These are phyloP conservation scores for Boletus coccyginus DNA, from an alignment of 768 basidiomycete species.

Conservation along the genomic window DNA sequence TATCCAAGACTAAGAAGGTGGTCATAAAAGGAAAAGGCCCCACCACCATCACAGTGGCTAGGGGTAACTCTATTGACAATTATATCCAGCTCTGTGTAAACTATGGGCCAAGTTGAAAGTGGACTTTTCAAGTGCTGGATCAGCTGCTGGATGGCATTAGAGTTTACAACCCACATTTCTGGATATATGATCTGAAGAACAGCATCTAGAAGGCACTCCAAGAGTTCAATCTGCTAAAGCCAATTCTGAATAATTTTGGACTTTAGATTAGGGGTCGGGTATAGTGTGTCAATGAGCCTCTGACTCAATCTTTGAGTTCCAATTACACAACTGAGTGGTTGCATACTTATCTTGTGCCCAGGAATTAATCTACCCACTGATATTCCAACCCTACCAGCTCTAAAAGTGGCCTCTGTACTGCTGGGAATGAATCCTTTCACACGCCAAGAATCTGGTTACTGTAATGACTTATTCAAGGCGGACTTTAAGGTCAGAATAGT, in stretches of 20 bases:
- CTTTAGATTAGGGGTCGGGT: neutral
- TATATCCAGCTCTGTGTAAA: neutral
- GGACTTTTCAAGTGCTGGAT: neutral
- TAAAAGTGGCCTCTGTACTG: no score
- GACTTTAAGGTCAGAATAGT: no score
- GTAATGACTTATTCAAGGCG: no score
- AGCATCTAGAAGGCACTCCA: neutral
- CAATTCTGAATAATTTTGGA: neutral
- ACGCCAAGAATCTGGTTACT: no score
- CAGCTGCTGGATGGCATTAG: neutral
- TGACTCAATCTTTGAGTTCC: no score
- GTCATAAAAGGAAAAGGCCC: neutral
- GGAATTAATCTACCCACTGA: no score
- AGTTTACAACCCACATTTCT: neutral
- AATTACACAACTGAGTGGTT: no score
- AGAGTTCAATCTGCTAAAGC: neutral
- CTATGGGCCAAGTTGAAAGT: neutral
- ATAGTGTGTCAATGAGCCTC: no score
- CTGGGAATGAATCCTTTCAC: no score
- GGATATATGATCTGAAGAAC: neutral
- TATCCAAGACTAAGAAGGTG: neutral
- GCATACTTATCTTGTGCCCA: no score
- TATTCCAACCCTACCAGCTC: no score
- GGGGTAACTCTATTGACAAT: neutral
- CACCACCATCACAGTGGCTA: neutral